Percentiles rank a stretch among this genome's conserved stretches.
Conservation (phyloP, 148 eudicot species). For the Vaccinium darrowii region DNA sequence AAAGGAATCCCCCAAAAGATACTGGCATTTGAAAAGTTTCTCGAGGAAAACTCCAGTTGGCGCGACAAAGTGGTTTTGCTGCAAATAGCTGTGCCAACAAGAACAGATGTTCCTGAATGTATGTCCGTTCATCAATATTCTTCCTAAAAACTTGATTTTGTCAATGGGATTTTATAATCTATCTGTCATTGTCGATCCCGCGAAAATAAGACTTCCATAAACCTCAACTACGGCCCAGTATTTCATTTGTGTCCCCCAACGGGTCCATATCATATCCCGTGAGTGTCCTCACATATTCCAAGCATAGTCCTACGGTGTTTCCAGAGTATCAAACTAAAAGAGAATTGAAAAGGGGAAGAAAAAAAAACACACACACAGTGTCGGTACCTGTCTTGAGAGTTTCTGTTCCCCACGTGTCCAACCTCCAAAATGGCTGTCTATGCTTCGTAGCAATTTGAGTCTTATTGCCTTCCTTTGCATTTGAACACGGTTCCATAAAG, state of each 20-base stretch:
- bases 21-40: constrained; percentile 88
- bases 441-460: neutral
- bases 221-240: neutral
- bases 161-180: neutral
- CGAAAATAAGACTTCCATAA: neutral
- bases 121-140: constrained; percentile 20
- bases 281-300: neutral
- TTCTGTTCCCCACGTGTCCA: neutral
- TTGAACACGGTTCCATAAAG: neutral
- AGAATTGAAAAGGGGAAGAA: neutral
- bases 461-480: constrained; percentile 2
- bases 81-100: constrained; percentile 94
- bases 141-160: neutral
- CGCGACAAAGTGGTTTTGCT: constrained; percentile 82
- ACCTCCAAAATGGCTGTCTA: neutral
- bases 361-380: neutral
- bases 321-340: neutral
- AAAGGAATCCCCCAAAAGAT: constrained; percentile 96
- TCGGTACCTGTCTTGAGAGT: neutral
- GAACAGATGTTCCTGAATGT: constrained; percentile 98
- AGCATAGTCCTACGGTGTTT: neutral
- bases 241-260: neutral
- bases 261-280: neutral
- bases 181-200: neutral
- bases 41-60: constrained; percentile 79